Evolutionary conservation across 139 green algal species (phyloP).

Genomic region (Asterochloris erici): DNA sequence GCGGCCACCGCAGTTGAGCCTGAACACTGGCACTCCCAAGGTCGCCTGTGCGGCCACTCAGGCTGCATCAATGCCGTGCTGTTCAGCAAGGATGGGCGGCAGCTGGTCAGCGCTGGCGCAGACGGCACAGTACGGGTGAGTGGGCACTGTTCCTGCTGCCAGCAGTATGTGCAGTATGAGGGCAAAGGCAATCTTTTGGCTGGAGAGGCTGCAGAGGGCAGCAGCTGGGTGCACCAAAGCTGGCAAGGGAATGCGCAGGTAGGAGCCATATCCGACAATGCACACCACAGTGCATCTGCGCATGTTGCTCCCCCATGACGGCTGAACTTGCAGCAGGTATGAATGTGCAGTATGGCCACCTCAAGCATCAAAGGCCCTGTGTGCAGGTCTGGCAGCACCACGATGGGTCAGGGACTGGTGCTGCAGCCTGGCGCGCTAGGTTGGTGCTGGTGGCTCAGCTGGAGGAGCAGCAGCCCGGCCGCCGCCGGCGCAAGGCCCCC

Average conservation of each 20-base stretch:
- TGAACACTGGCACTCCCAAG: constrained; percentile 27
- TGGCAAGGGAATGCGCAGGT: background rate
- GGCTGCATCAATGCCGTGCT: constrained; percentile 65
- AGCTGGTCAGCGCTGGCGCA: constrained; percentile 63
- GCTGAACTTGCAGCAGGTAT: too few species aligned
- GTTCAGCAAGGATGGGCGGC: constrained; percentile 52
- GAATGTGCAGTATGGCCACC: too few species aligned
- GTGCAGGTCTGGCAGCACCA: too few species aligned
- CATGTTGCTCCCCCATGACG: too few species aligned
- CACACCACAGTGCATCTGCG: too few species aligned
- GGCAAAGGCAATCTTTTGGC: background rate
- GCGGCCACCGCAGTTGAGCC: too few species aligned
- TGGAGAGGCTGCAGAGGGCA: background rate
- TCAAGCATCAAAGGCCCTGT: too few species aligned
- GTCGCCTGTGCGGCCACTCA: constrained; percentile 50
- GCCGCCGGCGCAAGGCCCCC: background rate
- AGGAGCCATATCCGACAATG: background rate
- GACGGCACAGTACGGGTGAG: constrained; percentile 68
- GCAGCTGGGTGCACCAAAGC: background rate
- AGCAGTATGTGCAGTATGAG: background rate
- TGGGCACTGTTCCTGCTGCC: background rate
- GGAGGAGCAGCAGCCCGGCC: background rate
- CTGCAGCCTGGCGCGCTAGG: too few species aligned
- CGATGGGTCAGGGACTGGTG: too few species aligned
- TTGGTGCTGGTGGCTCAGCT: background rate